These are phyloP conservation scores for Fistulifera pelliculosa DNA, from an alignment of 108 stramenopile species.

Conservation along the genomic window DNA sequence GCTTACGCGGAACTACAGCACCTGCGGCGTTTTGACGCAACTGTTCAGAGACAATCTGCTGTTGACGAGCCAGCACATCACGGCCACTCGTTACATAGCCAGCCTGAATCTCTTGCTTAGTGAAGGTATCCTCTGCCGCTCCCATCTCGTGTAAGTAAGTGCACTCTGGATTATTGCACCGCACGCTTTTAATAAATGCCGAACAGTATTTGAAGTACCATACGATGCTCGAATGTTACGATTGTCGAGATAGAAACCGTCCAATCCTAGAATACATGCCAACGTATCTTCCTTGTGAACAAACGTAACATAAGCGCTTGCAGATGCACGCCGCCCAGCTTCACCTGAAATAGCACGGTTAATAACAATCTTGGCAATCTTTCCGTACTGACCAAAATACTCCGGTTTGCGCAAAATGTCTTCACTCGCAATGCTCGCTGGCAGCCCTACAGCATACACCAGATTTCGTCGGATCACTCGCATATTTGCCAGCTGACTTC, in stretches of 20 bases:
- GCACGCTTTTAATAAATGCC: conserved; percentile 90
- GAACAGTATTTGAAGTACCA: conserved; percentile 98
- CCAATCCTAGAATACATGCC: conserved; percentile 81
- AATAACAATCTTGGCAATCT: conserved; percentile 91
- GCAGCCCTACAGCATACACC: conserved; percentile 93
- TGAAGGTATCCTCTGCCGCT: conserved; percentile 89
- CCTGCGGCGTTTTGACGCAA: conserved; percentile 44
- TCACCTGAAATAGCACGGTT: conserved; percentile 56
- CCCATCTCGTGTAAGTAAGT: conserved; percentile 96
- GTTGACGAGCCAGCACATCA: conserved; percentile 76
- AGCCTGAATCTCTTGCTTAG: conserved; percentile 90
- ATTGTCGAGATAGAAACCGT: conserved; percentile 85
- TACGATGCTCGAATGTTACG: conserved; percentile 92
- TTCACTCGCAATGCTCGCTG: conserved; percentile 73
- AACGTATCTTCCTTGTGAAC: conserved; percentile 88
- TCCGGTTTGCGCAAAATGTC: conserved; percentile 84
- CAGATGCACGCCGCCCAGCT: conserved; percentile 59
- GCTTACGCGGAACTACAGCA: conserved; percentile 29
- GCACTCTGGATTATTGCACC: conserved; percentile 98
- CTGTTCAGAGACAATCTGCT: conserved; percentile 72
- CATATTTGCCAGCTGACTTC: conserved; percentile 90
- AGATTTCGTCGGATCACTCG: conserved; percentile 95
- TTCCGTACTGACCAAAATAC: conserved; percentile 97
- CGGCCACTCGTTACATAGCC: conserved; percentile 85
- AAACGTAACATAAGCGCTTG: conserved; percentile 94